These are phyloP conservation scores for Thielaviopsis musarum DNA, from an alignment of 2,329 filamentous ascomycete genomes.

Conservation along the genomic window DNA sequence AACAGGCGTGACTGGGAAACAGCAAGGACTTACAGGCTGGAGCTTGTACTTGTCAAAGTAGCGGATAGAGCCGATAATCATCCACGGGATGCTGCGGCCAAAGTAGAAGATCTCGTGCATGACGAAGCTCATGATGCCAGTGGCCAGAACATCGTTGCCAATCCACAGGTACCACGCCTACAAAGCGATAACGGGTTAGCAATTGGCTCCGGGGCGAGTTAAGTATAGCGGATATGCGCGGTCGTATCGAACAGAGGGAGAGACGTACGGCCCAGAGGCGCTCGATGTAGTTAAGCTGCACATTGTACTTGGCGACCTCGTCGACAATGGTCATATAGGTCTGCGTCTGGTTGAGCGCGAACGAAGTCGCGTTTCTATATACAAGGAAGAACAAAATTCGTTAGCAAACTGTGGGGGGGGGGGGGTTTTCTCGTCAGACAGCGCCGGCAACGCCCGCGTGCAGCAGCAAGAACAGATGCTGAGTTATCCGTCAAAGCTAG, in stretches of 20 bases:
- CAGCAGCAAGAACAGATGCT: too few relatives aligned
- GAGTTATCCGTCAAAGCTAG: too few relatives aligned
- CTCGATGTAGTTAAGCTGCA: slow-evolving; percentile 74
- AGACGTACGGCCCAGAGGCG: slow-evolving; percentile 65
- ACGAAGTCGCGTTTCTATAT: slow-evolving; percentile 33
- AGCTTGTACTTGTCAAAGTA: slow-evolving; percentile 91
- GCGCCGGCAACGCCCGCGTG: too few relatives aligned
- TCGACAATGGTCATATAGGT: slow-evolving; percentile 42
- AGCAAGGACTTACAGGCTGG: slow-evolving; percentile 46
- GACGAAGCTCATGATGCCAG: slow-evolving; percentile 90
- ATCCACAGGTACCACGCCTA: slow-evolving; percentile 90
- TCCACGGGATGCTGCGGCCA: slow-evolving; percentile 76
- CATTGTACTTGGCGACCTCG: slow-evolving; percentile 55
- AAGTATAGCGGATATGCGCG: neutral
- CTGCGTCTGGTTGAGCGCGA: slow-evolving; percentile 28
- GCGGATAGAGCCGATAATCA: slow-evolving; percentile 77
- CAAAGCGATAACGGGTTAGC: neutral
- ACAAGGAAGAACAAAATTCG: neutral
- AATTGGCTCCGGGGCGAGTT: neutral
- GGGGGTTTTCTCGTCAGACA: neutral
- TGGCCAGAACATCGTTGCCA: slow-evolving; percentile 93
- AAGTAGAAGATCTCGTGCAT: slow-evolving; percentile 96
- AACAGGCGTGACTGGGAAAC: neutral
- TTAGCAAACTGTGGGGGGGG: neutral
- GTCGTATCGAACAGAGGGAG: slow-evolving; percentile 4